These are phyloP conservation scores for Skeletonema marinoi DNA, from an alignment of 108 stramenopile species.

Conservation along the genomic window DNA sequence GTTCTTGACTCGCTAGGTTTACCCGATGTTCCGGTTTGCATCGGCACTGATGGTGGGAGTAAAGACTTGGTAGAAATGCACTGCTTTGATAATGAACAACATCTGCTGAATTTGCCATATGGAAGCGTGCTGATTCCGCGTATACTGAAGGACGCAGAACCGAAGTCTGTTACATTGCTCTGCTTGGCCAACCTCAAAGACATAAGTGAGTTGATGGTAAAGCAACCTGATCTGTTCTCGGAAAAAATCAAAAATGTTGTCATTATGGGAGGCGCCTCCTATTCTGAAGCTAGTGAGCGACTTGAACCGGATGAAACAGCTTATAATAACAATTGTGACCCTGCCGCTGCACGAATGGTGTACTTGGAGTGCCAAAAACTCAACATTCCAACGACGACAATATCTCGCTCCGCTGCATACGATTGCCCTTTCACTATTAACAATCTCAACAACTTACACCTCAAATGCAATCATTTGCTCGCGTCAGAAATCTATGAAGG, in stretches of 20 bases:
- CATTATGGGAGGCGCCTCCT: conserved; percentile 14
- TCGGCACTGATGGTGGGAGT: conserved; percentile 13
- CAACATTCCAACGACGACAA: conserved; percentile 5
- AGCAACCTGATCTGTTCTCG: conserved; percentile 3
- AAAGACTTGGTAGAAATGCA: conserved; percentile 4
- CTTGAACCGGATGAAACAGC: conserved; percentile 19
- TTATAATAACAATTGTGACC: conserved; percentile 21
- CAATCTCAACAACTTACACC: background rate
- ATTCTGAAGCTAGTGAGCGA: background rate
- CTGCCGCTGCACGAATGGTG: conserved; percentile 6
- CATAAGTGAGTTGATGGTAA: background rate
- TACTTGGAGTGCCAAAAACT: conserved; percentile 1
- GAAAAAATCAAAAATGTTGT: conserved; percentile 8
- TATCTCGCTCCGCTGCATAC: conserved; percentile 9
- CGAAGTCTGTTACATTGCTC: conserved; percentile 21
- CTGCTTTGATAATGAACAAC: background rate
- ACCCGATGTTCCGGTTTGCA: conserved; percentile 15
- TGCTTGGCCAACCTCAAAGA: conserved; percentile 14
- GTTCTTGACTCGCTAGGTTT: conserved; percentile 16
- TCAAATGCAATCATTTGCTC: conserved; percentile 17
- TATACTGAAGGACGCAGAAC: background rate
- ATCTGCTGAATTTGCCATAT: background rate
- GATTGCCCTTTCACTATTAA: conserved; percentile 10
- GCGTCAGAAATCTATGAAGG: background rate
- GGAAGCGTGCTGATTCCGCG: background rate